Evolutionary conservation across 2,329 filamentous ascomycete genomes (phyloP).

Genomic region (Pseudogymnoascus sp.): DNA sequence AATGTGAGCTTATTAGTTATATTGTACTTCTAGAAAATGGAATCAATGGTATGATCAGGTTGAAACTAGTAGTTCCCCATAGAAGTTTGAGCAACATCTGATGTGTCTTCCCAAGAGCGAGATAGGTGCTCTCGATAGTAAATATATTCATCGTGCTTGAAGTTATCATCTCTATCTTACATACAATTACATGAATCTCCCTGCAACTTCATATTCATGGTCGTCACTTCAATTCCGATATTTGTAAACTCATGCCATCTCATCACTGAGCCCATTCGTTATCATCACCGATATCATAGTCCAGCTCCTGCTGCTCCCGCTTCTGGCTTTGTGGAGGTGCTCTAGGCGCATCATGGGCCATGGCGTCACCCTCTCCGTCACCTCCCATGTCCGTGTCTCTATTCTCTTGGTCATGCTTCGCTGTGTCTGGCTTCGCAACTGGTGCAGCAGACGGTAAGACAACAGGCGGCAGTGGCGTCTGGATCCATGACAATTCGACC

Average conservation of each 20-base stretch:
- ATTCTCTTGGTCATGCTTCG: constrained; percentile 12
- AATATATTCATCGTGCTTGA: not conserved
- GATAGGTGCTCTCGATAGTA: not conserved
- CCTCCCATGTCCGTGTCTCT: constrained; percentile 20
- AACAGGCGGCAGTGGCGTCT: constrained; percentile 24
- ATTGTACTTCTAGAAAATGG: constrained; percentile 7
- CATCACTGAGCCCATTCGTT: constrained; percentile 27
- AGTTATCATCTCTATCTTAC: not conserved
- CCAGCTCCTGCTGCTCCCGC: constrained; percentile 24
- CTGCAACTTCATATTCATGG: not conserved
- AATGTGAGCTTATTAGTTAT: constrained; percentile 7
- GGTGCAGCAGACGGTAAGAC: constrained; percentile 13
- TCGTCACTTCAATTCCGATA: not conserved
- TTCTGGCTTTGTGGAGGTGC: constrained; percentile 5
- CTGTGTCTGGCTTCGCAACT: constrained; percentile 10
- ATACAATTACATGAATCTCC: not conserved
- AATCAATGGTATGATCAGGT: not conserved
- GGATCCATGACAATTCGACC: constrained; percentile 59
- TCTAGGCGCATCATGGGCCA: constrained; percentile 16
- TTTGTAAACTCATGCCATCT: not conserved
- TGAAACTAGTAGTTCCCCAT: not conserved
- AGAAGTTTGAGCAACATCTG: not conserved
- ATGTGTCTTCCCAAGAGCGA: not conserved
- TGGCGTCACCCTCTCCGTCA: constrained; percentile 24
- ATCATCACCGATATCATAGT: constrained; percentile 36